phyloP scores from a whole-genome alignment of 108 stramenopile genomes.

The Fragilariopsis cylindrus region DNA sequence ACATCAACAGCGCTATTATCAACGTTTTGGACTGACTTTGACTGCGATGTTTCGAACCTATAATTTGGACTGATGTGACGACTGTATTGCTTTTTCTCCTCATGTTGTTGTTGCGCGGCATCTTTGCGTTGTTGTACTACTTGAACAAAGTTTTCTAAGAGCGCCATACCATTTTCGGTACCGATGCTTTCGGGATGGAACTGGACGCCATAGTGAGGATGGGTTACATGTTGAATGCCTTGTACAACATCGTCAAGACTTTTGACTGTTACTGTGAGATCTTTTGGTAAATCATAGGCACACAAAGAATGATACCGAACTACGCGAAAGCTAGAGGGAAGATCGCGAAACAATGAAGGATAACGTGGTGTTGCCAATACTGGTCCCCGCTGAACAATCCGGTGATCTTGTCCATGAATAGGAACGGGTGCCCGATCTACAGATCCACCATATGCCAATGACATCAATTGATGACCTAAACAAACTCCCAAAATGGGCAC shows the following conservation, averaged over 20 bases:
- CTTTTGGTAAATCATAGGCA: constrained; percentile 35
- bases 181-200: constrained; percentile 96
- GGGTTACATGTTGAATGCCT: constrained; percentile 67
- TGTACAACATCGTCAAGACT: constrained; percentile 58
- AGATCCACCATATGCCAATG: constrained; percentile 58
- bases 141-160: constrained; percentile 68
- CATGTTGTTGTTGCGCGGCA: not conserved
- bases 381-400: constrained; percentile 28
- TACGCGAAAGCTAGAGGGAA: constrained; percentile 58
- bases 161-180: constrained; percentile 61
- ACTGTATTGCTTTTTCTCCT: constrained; percentile 3
- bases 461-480: constrained; percentile 92
- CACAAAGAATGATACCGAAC: constrained; percentile 94
- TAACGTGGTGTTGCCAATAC: not conserved
- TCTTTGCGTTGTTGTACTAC: constrained; percentile 22
- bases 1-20: not conserved
- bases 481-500: constrained; percentile 92
- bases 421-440: constrained; percentile 56
- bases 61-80: not conserved
- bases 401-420: constrained; percentile 87
- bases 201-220: constrained; percentile 93
- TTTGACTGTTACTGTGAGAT: constrained; percentile 23
- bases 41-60: not conserved
- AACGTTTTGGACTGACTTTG: not conserved
- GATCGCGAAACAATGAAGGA: constrained; percentile 36